phyloP scores from a whole-genome alignment of 192 early-diverging fungal genomes.

The Gigaspora rosea region DNA sequence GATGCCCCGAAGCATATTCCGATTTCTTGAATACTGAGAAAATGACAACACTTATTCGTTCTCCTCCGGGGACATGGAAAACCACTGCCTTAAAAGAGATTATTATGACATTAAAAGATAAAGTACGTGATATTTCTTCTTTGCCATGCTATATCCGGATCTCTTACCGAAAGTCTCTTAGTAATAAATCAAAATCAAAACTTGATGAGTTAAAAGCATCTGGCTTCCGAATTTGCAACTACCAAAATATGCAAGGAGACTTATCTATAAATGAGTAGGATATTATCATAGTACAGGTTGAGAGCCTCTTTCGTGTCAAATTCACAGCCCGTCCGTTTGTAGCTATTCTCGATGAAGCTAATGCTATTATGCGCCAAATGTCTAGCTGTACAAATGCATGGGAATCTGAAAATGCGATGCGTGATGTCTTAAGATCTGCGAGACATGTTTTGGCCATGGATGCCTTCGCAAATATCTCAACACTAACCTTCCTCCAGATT shows the following conservation, averaged over 20 bases:
- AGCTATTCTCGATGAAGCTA: constrained; percentile 7
- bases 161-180: constrained; percentile 6
- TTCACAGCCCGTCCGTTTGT: background rate
- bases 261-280: constrained; percentile 24
- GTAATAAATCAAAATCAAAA: constrained; percentile 15
- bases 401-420: constrained; percentile 27
- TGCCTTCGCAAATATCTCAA: constrained; percentile 18
- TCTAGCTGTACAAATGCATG: background rate
- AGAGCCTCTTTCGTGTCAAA: background rate
- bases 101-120: constrained; percentile 4
- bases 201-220: too few species aligned
- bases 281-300: constrained; percentile 24
- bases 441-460: constrained; percentile 14
- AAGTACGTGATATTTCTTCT: too few species aligned
- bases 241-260: constrained; percentile 1
- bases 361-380: constrained; percentile 29
- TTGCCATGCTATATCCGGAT: too few species aligned
- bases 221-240: background rate
- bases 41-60: background rate
- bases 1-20: constrained; percentile 14
- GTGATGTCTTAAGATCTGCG: constrained; percentile 6
- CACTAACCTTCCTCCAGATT: background rate
- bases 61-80: background rate
- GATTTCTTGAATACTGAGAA: constrained; percentile 12
- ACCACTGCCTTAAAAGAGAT: constrained; percentile 3